Conservation (phyloP, 257 asterid species). For the Nicotiana undulata region DNA sequence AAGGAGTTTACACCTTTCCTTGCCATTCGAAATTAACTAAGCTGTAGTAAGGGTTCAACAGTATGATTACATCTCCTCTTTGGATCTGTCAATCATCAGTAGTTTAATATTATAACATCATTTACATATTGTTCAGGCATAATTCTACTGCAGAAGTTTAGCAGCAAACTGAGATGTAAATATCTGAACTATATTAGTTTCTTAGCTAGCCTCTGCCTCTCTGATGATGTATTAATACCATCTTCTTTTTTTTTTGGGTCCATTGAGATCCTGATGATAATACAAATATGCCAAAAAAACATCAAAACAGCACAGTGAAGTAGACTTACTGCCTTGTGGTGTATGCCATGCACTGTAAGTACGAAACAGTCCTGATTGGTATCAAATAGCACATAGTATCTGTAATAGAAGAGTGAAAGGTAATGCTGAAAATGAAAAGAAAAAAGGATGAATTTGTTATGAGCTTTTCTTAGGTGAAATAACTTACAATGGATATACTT, state of each 20-base stretch:
- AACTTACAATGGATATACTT: constrained; percentile 67
- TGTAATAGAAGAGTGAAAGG: constrained; percentile 23
- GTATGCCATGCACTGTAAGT: constrained; percentile 61
- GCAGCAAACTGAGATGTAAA: neutral
- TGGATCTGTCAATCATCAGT: constrained; percentile 41
- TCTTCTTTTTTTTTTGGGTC: neutral
- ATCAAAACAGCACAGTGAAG: neutral
- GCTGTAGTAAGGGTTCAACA: constrained; percentile 57
- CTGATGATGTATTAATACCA: neutral
- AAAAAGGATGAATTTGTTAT: neutral
- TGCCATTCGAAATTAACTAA: neutral
- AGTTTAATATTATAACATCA: neutral
- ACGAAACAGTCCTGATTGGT: constrained; percentile 56
- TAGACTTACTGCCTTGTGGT: constrained; percentile 56
- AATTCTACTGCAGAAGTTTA: neutral
- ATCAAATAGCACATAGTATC: constrained; percentile 77
- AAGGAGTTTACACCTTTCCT: constrained; percentile 53
- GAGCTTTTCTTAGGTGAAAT: constrained; percentile 4
- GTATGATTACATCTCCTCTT: constrained; percentile 64
- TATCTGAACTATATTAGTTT: neutral
- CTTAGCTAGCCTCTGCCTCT: neutral
- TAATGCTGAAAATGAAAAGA: neutral
- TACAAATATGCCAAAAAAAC: neutral
- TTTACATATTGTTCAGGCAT: neutral
- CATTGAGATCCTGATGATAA: neutral